Conservation (phyloP, 2,329 filamentous ascomycete species). For the Aspergillus texensis region DNA sequence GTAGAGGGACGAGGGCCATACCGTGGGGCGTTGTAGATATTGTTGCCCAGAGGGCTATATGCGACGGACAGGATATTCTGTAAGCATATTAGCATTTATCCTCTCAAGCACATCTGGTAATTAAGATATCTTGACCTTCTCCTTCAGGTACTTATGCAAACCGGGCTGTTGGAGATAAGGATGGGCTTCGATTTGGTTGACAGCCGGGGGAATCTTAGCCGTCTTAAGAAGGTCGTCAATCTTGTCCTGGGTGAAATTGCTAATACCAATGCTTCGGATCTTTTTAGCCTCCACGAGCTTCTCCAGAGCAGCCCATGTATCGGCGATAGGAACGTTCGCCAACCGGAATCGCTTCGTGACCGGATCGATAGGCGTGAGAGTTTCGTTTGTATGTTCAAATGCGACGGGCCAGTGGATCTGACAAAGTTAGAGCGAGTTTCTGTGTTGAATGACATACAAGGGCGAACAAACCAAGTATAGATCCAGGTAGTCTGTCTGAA, state of each 20-base stretch:
- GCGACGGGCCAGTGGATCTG: conserved; percentile 41
- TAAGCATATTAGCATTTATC: not conserved
- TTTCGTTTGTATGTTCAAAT: conserved; percentile 33
- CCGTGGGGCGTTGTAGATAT: conserved; percentile 32
- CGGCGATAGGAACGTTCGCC: conserved; percentile 29
- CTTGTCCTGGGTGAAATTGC: conserved; percentile 45
- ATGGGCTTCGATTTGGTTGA: conserved; percentile 70
- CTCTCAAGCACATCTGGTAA: not conserved
- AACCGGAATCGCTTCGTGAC: conserved; percentile 30
- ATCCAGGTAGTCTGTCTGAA: conserved; percentile 57
- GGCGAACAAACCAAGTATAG: conserved; percentile 50
- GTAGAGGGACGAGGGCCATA: conserved; percentile 14
- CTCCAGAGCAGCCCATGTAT: conserved; percentile 43
- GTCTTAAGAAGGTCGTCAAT: conserved; percentile 31
- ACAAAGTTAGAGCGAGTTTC: conserved; percentile 1
- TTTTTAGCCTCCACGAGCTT: conserved; percentile 37
- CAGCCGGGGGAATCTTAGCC: conserved; percentile 59
- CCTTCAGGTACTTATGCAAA: conserved; percentile 56
- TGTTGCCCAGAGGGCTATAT: conserved; percentile 64
- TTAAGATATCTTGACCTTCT: conserved; percentile 45
- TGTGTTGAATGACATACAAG: conserved; percentile 12
- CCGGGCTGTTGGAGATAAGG: conserved; percentile 64
- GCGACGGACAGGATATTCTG: conserved; percentile 56
- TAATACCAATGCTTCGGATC: conserved; percentile 38
- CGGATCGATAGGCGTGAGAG: conserved; percentile 29